These are phyloP conservation scores for Fusarium camptoceras DNA, from an alignment of 2,329 filamentous ascomycete genomes.

Conservation along the genomic window DNA sequence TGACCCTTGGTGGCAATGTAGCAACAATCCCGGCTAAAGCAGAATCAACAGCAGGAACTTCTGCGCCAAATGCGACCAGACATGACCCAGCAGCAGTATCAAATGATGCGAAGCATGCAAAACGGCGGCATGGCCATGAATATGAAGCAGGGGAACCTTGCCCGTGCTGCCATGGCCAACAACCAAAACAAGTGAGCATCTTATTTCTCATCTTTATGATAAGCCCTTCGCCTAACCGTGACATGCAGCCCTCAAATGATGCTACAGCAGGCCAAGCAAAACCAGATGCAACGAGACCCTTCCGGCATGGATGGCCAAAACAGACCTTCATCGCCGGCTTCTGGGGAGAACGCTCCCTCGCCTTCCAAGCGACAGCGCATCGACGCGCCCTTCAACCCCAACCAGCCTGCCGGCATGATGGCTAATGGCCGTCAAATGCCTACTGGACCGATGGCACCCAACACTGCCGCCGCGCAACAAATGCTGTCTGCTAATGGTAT, in stretches of 20 bases:
- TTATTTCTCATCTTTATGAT: neutral
- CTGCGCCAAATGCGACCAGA: constrained; percentile 77
- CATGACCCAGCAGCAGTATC: constrained; percentile 66
- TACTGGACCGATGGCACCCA: constrained; percentile 72
- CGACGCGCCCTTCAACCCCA: constrained; percentile 77
- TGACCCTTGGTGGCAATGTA: constrained; percentile 49
- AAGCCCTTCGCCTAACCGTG: constrained; percentile 20
- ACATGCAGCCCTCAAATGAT: constrained; percentile 74
- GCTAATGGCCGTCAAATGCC: constrained; percentile 81
- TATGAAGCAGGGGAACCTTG: constrained; percentile 71
- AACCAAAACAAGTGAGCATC: constrained; percentile 75
- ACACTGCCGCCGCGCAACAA: constrained; percentile 66
- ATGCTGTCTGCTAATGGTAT: constrained; percentile 77
- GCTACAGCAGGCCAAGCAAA: constrained; percentile 77
- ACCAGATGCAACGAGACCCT: constrained; percentile 88
- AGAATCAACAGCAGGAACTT: constrained; percentile 81
- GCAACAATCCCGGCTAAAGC: constrained; percentile 77
- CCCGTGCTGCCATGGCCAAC: constrained; percentile 82
- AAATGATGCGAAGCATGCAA: constrained; percentile 75
- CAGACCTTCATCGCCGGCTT: constrained; percentile 83
- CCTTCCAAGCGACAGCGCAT: constrained; percentile 91
- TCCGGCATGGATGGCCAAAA: constrained; percentile 87
- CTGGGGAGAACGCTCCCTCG: constrained; percentile 88
- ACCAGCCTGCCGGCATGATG: constrained; percentile 73
- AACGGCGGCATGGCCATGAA: constrained; percentile 70